Percentiles rank a stretch among this genome's conserved stretches.
These are phyloP conservation scores for Picea sitchensis DNA, from an alignment of 75 land plant species.

Conservation along the genomic window DNA sequence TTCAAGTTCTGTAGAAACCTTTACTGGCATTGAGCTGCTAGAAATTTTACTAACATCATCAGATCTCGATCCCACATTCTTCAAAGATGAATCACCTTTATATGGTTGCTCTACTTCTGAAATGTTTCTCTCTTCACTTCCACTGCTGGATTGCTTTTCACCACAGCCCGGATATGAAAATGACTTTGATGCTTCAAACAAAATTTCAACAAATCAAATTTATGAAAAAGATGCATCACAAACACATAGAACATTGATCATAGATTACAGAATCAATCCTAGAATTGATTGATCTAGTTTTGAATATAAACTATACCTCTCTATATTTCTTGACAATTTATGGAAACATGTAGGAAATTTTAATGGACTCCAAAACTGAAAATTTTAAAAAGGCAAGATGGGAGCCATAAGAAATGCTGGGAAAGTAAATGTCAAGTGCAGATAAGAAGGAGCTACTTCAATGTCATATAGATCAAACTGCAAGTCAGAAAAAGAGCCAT, in stretches of 20 bases:
- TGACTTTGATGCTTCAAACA: constrained; percentile 9
- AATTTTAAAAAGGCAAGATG: too few species aligned
- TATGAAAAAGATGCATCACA: neutral
- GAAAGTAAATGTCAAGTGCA: neutral
- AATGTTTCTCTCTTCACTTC: constrained; percentile 8
- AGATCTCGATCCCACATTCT: neutral
- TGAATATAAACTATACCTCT: neutral
- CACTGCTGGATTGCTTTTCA: constrained; percentile 15
- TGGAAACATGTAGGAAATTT: neutral
- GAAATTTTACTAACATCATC: neutral
- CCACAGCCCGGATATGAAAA: constrained; percentile 6
- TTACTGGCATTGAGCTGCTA: neutral
- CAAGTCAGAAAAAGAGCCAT: neutral
- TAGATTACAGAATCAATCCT: neutral
- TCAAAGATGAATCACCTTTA: neutral
- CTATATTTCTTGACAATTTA: neutral
- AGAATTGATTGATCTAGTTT: neutral
- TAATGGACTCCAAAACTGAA: neutral
- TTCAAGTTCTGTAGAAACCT: constrained; percentile 9
- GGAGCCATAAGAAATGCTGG: neutral
- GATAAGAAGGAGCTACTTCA: neutral
- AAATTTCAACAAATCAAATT: neutral
- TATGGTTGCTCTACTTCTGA: constrained; percentile 15
- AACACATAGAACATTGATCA: neutral
- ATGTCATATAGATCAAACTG: neutral